Evolutionary conservation across 2,329 filamentous ascomycete species (phyloP).

Genomic region (Fusarium sp.): DNA sequence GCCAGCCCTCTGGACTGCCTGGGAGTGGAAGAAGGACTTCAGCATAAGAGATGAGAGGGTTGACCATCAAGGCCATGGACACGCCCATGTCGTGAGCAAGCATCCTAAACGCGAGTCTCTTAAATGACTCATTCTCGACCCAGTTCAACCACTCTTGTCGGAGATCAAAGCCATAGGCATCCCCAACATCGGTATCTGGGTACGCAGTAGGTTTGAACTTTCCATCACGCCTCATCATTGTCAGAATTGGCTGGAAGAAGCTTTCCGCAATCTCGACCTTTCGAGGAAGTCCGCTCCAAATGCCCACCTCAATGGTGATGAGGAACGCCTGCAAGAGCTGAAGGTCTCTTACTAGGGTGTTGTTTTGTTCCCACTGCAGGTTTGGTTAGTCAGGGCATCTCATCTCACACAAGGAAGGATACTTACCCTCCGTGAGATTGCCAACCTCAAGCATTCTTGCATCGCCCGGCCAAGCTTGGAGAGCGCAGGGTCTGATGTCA

Average conservation of each 20-base stretch:
- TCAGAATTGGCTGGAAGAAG: conserved; percentile 51
- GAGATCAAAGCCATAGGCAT: conserved; percentile 12
- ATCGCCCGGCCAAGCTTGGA: conserved; percentile 56
- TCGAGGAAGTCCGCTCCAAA: conserved; percentile 53
- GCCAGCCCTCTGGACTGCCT: conserved; percentile 39
- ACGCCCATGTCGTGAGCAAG: conserved; percentile 47
- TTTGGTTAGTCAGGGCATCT: background rate
- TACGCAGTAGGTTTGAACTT: conserved; percentile 45
- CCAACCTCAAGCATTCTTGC: conserved; percentile 50
- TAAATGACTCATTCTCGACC: conserved; percentile 48
- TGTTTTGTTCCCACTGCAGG: conserved; percentile 49
- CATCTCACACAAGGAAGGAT: too few relatives aligned
- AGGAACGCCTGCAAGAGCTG: conserved; percentile 50
- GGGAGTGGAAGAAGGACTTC: conserved; percentile 46
- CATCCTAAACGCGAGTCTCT: conserved; percentile 46
- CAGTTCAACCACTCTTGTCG: conserved; percentile 44
- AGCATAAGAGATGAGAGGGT: conserved; percentile 48
- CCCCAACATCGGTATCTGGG: conserved; percentile 5
- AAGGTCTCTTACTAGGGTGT: conserved; percentile 47
- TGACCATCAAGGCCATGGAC: conserved; percentile 45
- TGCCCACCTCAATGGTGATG: conserved; percentile 48
- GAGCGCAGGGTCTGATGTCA: conserved; percentile 52
- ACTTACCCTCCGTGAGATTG: conserved; percentile 33
- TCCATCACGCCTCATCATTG: conserved; percentile 51
- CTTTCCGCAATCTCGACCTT: conserved; percentile 56